These are phyloP conservation scores for Penicillium polonicum DNA, from an alignment of 2,329 filamentous ascomycete species.

Conservation along the genomic window DNA sequence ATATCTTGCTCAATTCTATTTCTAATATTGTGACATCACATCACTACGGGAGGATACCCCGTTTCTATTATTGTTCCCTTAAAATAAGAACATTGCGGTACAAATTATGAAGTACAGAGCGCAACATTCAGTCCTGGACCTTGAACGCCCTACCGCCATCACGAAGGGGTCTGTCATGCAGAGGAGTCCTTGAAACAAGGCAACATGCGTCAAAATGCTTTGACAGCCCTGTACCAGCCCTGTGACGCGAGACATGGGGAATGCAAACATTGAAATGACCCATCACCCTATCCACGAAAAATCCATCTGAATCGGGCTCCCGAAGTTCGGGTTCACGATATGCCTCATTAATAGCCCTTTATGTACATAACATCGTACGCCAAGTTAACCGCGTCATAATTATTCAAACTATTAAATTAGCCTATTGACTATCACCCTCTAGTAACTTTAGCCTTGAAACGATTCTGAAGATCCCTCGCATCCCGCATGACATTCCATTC, in stretches of 20 bases:
- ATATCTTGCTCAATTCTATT: background rate
- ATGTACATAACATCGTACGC: background rate
- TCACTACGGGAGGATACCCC: background rate
- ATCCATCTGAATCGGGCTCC: background rate
- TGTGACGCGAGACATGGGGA: conserved; percentile 21
- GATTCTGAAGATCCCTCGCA: conserved; percentile 14
- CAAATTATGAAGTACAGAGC: background rate
- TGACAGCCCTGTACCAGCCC: conserved; percentile 17
- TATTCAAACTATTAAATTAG: background rate
- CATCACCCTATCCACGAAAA: background rate
- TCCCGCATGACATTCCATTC: conserved; percentile 19
- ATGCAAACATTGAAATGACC: conserved; percentile 10
- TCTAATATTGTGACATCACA: background rate
- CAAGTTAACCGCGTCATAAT: background rate
- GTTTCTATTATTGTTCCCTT: background rate
- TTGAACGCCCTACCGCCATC: background rate
- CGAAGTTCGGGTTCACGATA: background rate
- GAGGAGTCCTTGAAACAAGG: conserved; percentile 4
- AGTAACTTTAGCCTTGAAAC: background rate
- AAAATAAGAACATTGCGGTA: background rate
- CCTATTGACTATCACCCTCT: background rate
- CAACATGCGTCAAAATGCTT: background rate
- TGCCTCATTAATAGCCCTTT: background rate
- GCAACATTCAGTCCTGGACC: background rate
- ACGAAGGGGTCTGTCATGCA: conserved; percentile 20